Conservation (phyloP, 371 early-diverging fungal species). For the Scutellospora calospora region DNA sequence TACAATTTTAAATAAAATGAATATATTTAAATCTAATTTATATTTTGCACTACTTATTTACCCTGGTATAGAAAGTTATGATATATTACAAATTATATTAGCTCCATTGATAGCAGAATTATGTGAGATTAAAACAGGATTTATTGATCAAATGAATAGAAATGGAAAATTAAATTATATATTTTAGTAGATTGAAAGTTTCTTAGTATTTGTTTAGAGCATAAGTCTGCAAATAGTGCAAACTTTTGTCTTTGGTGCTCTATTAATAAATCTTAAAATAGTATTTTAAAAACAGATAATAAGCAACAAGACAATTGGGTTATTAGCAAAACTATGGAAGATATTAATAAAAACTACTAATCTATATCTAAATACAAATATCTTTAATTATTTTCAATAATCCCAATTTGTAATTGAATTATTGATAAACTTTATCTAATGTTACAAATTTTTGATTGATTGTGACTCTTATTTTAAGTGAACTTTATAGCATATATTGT, state of each 20-base stretch:
- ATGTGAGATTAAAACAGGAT: neutral
- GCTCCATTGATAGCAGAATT: neutral
- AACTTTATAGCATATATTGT: too few species aligned
- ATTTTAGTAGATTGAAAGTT: neutral
- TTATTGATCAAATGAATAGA: neutral
- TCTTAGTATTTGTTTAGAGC: neutral
- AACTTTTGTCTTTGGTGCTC: neutral
- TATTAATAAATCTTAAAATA: neutral
- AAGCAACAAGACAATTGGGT: too few species aligned
- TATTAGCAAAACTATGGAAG: too few species aligned
- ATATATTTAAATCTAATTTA: neutral
- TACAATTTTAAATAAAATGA: neutral
- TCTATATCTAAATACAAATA: too few species aligned
- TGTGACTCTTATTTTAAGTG: too few species aligned
- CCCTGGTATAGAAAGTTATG: neutral
- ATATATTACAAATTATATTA: neutral
- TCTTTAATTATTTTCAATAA: too few species aligned
- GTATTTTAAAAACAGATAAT: neutral
- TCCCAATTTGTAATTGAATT: too few species aligned
- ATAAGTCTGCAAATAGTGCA: neutral
- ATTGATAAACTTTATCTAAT: too few species aligned
- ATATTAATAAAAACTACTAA: too few species aligned
- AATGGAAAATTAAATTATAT: slow-evolving; percentile 3
- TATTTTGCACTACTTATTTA: neutral
- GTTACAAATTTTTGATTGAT: too few species aligned